Base-by-base conservation (phyloP, 352 stramenopile genomes). In the Phytophthora pini region DNA sequence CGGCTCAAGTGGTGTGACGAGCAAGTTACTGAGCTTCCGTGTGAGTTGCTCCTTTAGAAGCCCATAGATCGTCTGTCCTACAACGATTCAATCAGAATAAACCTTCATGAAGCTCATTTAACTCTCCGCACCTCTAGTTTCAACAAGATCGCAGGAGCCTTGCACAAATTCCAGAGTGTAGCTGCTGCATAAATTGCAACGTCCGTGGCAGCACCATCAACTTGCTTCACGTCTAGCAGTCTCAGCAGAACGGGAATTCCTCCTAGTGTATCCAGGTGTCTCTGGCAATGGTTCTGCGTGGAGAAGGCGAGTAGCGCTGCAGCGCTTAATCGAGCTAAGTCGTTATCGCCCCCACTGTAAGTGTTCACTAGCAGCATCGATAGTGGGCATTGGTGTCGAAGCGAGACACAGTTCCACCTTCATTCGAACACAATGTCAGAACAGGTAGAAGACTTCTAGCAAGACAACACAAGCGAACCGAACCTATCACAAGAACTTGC, bases 371-470 rank as follows among this genome's bases (percentile, higher is more conserved):
- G 48, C 20, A 93, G 57, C 63, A 85, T 63, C 17, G 78, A 86
- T 1, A 93, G 72, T 9, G 83, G 79, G 49, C 85, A 93, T 39
- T 79, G 72, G 54, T 93, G 85, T 8, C 85, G 76, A 47, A 91
- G 83, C 15, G 85, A 92, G 24, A 91, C 66, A 50, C 85, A 93
- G 12, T 74, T 49, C 82, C 82, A 92, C 11, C 84, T 91, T 62
- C 13, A 20, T 36, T 13, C 6, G 9, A 36, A 13, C 31, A 0
- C 31, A 36, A 36, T 13, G 13, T 36, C 9, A 36, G 31, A 36
- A 4, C 31, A 36, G 7, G 31, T 36, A 36, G 2, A 34, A 34
- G 7, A 36, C 9, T 36, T 36, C 31, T 12, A 13, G 31, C 12
- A 29, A 41, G 36, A 5, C 31, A 49, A 31, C 3, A 44, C 12